These are phyloP conservation scores for Mycena olivaceomarginata DNA, from an alignment of 768 basidiomycete species.

Conservation along the genomic window DNA sequence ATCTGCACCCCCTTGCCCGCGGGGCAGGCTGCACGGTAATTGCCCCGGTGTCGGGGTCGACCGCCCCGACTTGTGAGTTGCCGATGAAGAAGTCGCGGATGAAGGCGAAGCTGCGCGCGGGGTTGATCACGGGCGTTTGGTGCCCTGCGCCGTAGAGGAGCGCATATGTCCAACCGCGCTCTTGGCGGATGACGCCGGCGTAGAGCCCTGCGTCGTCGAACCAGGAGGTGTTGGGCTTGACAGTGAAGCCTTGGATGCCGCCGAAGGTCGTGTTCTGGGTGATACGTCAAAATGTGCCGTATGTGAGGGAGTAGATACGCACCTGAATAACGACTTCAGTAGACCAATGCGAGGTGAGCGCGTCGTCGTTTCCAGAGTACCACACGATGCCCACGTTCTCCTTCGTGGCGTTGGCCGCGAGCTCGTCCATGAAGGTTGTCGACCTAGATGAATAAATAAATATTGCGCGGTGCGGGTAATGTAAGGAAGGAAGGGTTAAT, in stretches of 20 bases:
- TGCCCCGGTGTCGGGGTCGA: slow-evolving; percentile 43
- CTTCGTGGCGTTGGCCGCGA: slow-evolving; percentile 65
- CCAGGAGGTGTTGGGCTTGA: slow-evolving; percentile 68
- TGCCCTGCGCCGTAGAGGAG: slow-evolving; percentile 41
- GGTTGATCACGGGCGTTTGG: slow-evolving; percentile 29
- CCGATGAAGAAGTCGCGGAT: slow-evolving; percentile 68
- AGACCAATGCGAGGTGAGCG: slow-evolving; percentile 65
- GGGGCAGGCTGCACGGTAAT: not conserved
- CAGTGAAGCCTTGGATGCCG: slow-evolving; percentile 67
- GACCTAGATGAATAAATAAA: slow-evolving; percentile 4
- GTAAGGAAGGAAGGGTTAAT: not conserved
- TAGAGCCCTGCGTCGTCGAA: slow-evolving; percentile 62
- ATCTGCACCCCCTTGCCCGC: slow-evolving; percentile 4
- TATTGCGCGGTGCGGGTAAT: slow-evolving; percentile 2
- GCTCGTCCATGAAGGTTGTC: slow-evolving; percentile 62
- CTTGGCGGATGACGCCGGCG: slow-evolving; percentile 70
- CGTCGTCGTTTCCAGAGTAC: slow-evolving; percentile 72
- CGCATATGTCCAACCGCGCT: slow-evolving; percentile 63
- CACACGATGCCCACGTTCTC: slow-evolving; percentile 59
- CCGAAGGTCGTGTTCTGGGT: slow-evolving; percentile 73
- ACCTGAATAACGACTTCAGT: slow-evolving; percentile 51
- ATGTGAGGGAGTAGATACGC: not conserved
- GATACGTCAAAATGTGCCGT: not conserved
- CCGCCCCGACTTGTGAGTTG: slow-evolving; percentile 62
- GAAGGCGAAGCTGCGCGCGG: slow-evolving; percentile 53